Evolutionary conservation across 345 rosid species (phyloP).

Genomic region (Excoecaria agallocha): DNA sequence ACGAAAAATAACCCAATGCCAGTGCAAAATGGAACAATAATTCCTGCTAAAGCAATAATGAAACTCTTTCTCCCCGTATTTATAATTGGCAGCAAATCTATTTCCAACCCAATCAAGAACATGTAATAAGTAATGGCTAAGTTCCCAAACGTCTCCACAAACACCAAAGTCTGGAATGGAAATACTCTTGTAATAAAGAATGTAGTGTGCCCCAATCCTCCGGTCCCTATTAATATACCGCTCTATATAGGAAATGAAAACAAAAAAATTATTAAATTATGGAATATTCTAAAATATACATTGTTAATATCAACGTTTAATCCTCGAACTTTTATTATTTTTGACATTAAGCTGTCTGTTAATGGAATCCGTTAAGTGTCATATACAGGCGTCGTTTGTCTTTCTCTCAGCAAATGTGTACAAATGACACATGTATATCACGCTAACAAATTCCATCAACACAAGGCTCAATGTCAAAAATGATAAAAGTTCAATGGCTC

Average conservation of each 20-base stretch:
- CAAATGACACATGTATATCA: too few species aligned
- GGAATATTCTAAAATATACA: too few species aligned
- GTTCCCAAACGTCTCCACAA: constrained; percentile 13
- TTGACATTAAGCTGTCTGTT: too few species aligned
- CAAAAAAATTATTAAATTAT: too few species aligned
- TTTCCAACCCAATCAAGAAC: constrained; percentile 31
- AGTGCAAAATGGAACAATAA: constrained; percentile 3
- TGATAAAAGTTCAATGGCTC: too few species aligned
- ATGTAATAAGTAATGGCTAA: constrained; percentile 17
- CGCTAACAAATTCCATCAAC: too few species aligned
- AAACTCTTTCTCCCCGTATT: background rate
- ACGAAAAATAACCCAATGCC: constrained; percentile 5
- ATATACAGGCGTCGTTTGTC: too few species aligned
- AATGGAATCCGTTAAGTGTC: too few species aligned
- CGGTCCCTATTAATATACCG: constrained; percentile 10
- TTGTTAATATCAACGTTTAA: too few species aligned
- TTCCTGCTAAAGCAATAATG: constrained; percentile 2
- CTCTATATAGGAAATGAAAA: background rate
- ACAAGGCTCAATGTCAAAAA: too few species aligned
- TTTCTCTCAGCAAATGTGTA: too few species aligned
- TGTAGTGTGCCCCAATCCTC: background rate
- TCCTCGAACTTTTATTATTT: too few species aligned
- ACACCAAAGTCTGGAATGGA: background rate
- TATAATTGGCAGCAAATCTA: constrained; percentile 12
- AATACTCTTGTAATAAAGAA: background rate